Percentiles rank a stretch among this genome's conserved stretches.
phyloP scores from a whole-genome alignment of 768 basidiomycete genomes.

The Kwoniella shandongensis region DNA sequence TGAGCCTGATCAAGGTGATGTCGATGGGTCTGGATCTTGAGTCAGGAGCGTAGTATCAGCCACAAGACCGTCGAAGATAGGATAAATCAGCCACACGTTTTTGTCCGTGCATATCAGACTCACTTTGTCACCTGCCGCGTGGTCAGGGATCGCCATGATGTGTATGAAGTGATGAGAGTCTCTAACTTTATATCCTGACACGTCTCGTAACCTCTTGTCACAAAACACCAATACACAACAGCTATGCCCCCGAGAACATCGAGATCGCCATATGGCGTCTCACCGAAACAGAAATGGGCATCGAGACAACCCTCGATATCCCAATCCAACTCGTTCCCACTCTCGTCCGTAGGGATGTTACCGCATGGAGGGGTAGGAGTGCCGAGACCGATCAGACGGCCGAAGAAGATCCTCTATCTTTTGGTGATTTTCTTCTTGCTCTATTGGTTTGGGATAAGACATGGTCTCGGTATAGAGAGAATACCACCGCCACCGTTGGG shows the following conservation, averaged over 20 bases:
- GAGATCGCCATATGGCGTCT: conserved; percentile 10
- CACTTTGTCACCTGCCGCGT: no score
- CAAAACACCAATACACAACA: background rate
- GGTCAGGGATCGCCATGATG: no score
- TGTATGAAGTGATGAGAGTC: no score
- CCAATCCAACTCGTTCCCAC: conserved; percentile 6
- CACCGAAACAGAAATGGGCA: conserved; percentile 10
- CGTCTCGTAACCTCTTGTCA: no score
- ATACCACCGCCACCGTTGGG: conserved; percentile 42
- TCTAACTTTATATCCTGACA: background rate
- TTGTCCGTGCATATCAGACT: no score
- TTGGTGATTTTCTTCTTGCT: conserved; percentile 47
- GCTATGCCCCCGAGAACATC: background rate
- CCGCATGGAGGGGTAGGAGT: conserved; percentile 7
- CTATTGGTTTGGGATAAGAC: conserved; percentile 52
- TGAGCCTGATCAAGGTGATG: no score
- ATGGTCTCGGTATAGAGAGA: conserved; percentile 50
- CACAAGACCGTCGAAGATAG: no score
- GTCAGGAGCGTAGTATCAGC: no score
- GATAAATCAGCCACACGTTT: no score
- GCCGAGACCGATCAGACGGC: conserved; percentile 40
- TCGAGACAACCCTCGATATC: background rate
- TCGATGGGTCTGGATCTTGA: no score
- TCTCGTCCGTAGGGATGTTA: conserved; percentile 17
- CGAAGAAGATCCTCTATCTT: conserved; percentile 51